A percentile compares a stretch with the other conserved stretches of the same genome.
Conservation (phyloP, 139 green algal genomes). For the Chlamydomonas sp. region DNA sequence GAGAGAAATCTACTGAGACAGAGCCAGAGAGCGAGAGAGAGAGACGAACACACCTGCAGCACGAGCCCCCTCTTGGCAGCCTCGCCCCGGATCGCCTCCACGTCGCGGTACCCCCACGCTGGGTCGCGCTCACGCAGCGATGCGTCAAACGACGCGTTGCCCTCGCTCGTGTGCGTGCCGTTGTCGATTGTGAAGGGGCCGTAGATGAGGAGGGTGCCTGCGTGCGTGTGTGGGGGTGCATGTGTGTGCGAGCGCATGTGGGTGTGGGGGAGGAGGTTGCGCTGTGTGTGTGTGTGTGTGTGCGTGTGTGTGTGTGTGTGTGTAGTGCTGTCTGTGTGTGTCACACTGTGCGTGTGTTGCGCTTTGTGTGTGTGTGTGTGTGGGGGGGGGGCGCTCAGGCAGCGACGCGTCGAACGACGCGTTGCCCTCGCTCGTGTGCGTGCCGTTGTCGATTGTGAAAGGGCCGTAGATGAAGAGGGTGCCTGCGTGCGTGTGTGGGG, state of each 20-base stretch:
- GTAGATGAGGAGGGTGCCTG: slow-evolving; percentile 33
- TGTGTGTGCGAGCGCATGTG: slow-evolving; percentile 29
- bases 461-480: slow-evolving; percentile 44
- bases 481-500: not conserved
- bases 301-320: not conserved
- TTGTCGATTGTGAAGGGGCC: slow-evolving; percentile 46
- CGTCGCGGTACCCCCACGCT: slow-evolving; percentile 52
- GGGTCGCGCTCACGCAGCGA: slow-evolving; percentile 29
- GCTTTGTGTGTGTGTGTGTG: not conserved
- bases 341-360: not conserved
- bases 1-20: too few relatives aligned
- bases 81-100: slow-evolving; percentile 30
- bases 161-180: slow-evolving; percentile 31
- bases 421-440: slow-evolving; percentile 39
- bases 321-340: not conserved
- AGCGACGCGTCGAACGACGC: slow-evolving; percentile 45
- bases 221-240: not conserved
- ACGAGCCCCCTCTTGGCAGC: slow-evolving; percentile 29
- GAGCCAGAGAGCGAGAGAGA: too few relatives aligned
- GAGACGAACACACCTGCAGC: too few relatives aligned
- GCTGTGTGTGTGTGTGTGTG: not conserved
- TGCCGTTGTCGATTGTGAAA: slow-evolving; percentile 37
- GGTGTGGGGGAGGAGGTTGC: slow-evolving; percentile 34
- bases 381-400: slow-evolving; percentile 18
- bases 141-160: slow-evolving; percentile 47